Evolutionary conservation across 352 stramenopile species (phyloP).

Genomic region (Globisporangium uncinulatum): DNA sequence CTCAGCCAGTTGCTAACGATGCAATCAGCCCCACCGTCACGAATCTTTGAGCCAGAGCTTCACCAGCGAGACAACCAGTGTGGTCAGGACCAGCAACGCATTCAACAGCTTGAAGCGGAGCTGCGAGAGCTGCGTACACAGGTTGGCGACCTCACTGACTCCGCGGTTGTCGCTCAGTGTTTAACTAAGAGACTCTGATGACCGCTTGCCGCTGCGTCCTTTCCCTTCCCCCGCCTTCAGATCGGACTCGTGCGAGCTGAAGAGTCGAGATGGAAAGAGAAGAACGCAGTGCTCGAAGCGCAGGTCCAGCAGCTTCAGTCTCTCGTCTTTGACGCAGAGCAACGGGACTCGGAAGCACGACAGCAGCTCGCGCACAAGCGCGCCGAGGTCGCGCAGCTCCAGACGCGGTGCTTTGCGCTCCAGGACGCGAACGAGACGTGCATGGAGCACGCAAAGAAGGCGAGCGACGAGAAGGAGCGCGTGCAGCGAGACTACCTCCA

Average conservation of each 20-base stretch:
- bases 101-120: slow-evolving; percentile 11
- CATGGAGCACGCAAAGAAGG: slow-evolving; percentile 28
- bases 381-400: slow-evolving; percentile 19
- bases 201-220: neutral
- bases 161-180: too few species aligned
- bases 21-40: too few species aligned
- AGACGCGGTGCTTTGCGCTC: slow-evolving; percentile 21
- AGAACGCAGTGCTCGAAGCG: slow-evolving; percentile 11
- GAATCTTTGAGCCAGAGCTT: neutral
- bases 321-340: slow-evolving; percentile 21
- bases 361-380: slow-evolving; percentile 24
- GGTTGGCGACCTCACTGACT: neutral
- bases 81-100: neutral
- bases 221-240: neutral
- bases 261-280: slow-evolving; percentile 16
- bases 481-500: slow-evolving; percentile 45
- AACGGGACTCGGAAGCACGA: slow-evolving; percentile 14
- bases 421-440: slow-evolving; percentile 29
- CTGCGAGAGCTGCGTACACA: slow-evolving; percentile 2
- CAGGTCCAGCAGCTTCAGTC: slow-evolving; percentile 19
- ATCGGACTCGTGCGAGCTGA: slow-evolving; percentile 11
- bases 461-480: slow-evolving; percentile 29
- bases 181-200: neutral
- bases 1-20: slow-evolving; percentile 10
- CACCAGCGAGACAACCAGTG: neutral